phyloP scores from a whole-genome alignment of 257 asterid genomes.

The Solanum commersonii region DNA sequence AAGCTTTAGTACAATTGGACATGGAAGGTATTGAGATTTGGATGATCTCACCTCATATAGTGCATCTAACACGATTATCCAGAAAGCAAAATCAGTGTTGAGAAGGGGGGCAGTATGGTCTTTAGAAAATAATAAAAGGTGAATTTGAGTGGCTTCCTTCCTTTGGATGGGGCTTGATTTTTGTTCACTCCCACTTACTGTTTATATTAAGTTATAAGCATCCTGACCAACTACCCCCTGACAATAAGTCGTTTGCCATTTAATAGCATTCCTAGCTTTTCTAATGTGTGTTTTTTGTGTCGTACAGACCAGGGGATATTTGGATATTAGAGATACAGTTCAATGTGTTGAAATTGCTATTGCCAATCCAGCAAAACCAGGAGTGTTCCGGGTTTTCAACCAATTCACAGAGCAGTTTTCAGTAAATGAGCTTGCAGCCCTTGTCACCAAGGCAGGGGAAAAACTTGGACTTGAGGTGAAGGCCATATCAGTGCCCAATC shows the following conservation, averaged over 20 bases:
- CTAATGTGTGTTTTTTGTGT: background rate
- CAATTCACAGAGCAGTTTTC: constrained; percentile 95
- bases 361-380: constrained; percentile 84
- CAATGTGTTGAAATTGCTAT: constrained; percentile 93
- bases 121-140: background rate
- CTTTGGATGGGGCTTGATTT: background rate
- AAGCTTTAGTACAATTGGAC: background rate
- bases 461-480: constrained; percentile 79
- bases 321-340: constrained; percentile 93
- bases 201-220: background rate
- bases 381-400: constrained; percentile 87
- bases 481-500: constrained; percentile 73
- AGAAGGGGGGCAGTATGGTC: background rate
- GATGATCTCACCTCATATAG: background rate
- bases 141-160: background rate
- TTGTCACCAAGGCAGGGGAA: constrained; percentile 74
- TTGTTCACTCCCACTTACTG: background rate
- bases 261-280: background rate
- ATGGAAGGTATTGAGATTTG: background rate
- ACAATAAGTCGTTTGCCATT: background rate
- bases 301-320: constrained; percentile 84
- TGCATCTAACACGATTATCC: background rate
- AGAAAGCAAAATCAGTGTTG: background rate
- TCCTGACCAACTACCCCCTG: background rate
- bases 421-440: constrained; percentile 83